Evolutionary conservation across 306 rosid species (phyloP).

Genomic region (Cucurbita pepo): DNA sequence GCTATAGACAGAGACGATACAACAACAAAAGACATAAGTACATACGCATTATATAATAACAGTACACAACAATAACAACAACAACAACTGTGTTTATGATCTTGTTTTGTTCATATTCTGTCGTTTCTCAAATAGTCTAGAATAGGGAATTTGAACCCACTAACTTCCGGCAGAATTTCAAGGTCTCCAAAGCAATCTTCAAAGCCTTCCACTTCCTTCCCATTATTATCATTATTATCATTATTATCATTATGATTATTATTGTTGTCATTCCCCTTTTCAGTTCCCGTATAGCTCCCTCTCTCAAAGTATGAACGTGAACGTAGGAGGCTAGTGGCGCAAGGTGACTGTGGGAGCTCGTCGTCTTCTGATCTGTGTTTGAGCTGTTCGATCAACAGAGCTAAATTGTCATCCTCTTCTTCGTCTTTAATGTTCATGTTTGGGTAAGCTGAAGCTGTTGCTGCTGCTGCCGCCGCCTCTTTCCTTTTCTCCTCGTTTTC

Average conservation of each 20-base stretch:
- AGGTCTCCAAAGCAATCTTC: constrained; percentile 9
- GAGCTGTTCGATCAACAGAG: not conserved
- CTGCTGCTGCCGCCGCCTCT: too few relatives aligned
- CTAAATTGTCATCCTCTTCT: constrained; percentile 10
- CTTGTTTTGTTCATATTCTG: not conserved
- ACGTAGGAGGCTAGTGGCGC: not conserved
- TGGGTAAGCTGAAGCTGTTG: not conserved
- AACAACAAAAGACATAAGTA: too few relatives aligned
- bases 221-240: not conserved
- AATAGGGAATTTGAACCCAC: not conserved
- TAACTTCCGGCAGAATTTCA: constrained; percentile 5
- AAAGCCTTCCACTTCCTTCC: not conserved
- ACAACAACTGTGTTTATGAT: not conserved
- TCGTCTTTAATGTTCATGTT: not conserved
- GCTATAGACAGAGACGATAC: not conserved
- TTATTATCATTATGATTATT: not conserved
- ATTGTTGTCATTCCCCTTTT: not conserved
- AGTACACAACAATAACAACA: not conserved
- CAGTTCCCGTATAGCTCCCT: not conserved
- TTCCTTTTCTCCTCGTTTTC: not conserved
- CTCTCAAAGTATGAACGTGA: not conserved
- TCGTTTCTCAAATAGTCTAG: not conserved
- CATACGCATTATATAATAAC: too few relatives aligned
- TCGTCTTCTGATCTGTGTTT: not conserved
- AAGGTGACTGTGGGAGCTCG: not conserved